phyloP scores from a whole-genome alignment of 257 asterid species.

The Nemophila menziesii region DNA sequence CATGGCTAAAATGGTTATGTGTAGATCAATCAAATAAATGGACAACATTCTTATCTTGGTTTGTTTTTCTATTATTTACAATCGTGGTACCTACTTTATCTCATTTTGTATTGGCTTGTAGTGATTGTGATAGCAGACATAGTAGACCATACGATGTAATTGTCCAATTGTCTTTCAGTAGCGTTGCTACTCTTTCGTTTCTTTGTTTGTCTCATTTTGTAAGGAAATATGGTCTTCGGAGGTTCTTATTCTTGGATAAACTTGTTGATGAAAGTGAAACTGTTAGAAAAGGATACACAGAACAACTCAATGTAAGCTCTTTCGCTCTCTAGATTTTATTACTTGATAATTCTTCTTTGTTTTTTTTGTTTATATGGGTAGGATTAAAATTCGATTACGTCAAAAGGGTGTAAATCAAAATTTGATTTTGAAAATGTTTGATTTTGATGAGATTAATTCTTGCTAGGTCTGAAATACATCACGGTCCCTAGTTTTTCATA shows the following conservation, averaged over 20 bases:
- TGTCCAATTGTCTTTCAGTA: slow-evolving; percentile 15
- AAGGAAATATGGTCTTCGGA: slow-evolving; percentile 13
- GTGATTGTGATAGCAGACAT: slow-evolving; percentile 9
- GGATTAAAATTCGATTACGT: neutral
- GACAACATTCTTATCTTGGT: slow-evolving; percentile 13
- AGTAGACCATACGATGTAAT: slow-evolving; percentile 6
- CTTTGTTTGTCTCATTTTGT: slow-evolving; percentile 13
- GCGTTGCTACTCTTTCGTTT: slow-evolving; percentile 16
- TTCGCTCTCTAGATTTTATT: neutral
- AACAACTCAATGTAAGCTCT: slow-evolving; percentile 15
- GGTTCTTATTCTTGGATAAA: slow-evolving; percentile 17
- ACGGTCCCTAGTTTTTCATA: too few species aligned
- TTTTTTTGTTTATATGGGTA: neutral
- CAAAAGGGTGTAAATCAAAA: neutral
- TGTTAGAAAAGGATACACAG: slow-evolving; percentile 14
- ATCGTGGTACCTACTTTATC: slow-evolving; percentile 13
- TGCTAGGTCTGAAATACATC: too few species aligned
- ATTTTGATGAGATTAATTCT: neutral
- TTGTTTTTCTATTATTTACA: slow-evolving; percentile 6
- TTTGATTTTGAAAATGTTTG: neutral
- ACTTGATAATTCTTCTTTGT: neutral
- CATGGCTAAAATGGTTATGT: slow-evolving; percentile 15
- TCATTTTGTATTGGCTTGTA: slow-evolving; percentile 10
- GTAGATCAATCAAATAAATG: slow-evolving; percentile 14
- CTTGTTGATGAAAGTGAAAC: slow-evolving; percentile 18